These are phyloP conservation scores for Aspergillus caelatus DNA, from an alignment of 2,329 filamentous ascomycete species.

Conservation along the genomic window DNA sequence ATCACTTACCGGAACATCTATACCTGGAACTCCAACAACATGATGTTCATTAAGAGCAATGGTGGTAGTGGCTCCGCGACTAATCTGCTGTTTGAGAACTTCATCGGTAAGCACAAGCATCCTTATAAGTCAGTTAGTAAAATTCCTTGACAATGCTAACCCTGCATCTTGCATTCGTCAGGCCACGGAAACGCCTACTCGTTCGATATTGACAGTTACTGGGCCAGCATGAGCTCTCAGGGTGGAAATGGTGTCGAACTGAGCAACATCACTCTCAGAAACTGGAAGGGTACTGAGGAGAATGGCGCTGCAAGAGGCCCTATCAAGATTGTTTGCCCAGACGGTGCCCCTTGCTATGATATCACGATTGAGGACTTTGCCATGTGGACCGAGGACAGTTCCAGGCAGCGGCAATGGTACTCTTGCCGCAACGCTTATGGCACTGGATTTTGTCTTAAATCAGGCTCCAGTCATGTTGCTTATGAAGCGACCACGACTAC, in stretches of 20 bases:
- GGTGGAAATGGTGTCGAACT: slow-evolving; percentile 56
- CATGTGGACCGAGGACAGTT: slow-evolving; percentile 43
- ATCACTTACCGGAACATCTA: slow-evolving; percentile 61
- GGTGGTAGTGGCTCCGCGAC: slow-evolving; percentile 58
- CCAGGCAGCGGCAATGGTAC: slow-evolving; percentile 34
- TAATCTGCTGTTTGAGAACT: slow-evolving; percentile 58
- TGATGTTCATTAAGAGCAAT: slow-evolving; percentile 65
- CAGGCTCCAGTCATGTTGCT: slow-evolving; percentile 21
- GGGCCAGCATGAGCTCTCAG: slow-evolving; percentile 47
- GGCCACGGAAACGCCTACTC: slow-evolving; percentile 63
- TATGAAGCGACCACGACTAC: slow-evolving; percentile 23
- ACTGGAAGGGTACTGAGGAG: slow-evolving; percentile 58
- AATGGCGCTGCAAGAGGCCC: slow-evolving; percentile 56
- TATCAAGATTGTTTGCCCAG: slow-evolving; percentile 56
- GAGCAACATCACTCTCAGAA: slow-evolving; percentile 55
- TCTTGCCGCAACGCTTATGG: slow-evolving; percentile 55
- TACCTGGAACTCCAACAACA: slow-evolving; percentile 61
- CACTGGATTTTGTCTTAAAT: slow-evolving; percentile 50
- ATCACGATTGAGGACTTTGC: slow-evolving; percentile 55
- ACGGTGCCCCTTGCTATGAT: slow-evolving; percentile 55
- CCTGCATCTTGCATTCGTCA: slow-evolving; percentile 2
- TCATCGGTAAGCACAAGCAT: slow-evolving; percentile 42
- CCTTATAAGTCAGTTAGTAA: background rate
- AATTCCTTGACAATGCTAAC: background rate
- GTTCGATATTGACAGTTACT: slow-evolving; percentile 59